phyloP scores from a whole-genome alignment of 2,329 filamentous ascomycete genomes.

The Penicillium sp. region DNA sequence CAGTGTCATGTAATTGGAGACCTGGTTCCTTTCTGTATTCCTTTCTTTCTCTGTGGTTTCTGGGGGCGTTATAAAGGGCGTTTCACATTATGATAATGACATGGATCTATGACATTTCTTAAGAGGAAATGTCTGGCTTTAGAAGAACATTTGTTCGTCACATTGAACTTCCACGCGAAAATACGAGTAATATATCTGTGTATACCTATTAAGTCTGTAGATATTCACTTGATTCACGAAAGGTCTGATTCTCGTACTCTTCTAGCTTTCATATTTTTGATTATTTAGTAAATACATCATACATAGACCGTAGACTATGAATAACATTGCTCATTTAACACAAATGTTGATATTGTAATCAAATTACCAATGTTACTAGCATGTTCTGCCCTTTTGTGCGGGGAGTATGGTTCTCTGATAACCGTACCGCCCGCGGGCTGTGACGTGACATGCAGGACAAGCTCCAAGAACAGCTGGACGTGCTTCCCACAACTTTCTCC shows the following conservation, averaged over 20 bases:
- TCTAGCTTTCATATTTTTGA: not conserved
- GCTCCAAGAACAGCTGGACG: conserved; percentile 13
- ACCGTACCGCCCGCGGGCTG: conserved; percentile 13
- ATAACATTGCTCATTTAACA: not conserved
- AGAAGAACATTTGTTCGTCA: not conserved
- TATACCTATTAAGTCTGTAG: no score
- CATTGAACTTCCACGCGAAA: not conserved
- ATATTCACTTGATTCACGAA: no score
- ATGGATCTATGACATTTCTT: not conserved
- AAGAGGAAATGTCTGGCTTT: not conserved
- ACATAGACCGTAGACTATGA: not conserved
- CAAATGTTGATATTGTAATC: not conserved
- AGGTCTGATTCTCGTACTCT: no score
- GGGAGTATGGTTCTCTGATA: not conserved
- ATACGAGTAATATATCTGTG: not conserved
- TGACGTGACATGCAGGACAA: conserved; percentile 22
- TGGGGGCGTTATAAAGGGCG: conserved; percentile 14
- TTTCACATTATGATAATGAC: conserved; percentile 12
- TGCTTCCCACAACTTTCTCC: conserved; percentile 1
- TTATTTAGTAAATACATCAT: not conserved
- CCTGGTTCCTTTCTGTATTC: conserved; percentile 3
- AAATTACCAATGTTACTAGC: conserved; percentile 6
- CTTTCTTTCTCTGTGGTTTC: conserved; percentile 13
- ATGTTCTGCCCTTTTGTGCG: not conserved
- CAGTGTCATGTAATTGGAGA: conserved; percentile 56